Percentiles rank a stretch among this genome's conserved stretches.
Evolutionary conservation across 768 basidiomycete species (phyloP).

Genomic region (Mycena alexandri): DNA sequence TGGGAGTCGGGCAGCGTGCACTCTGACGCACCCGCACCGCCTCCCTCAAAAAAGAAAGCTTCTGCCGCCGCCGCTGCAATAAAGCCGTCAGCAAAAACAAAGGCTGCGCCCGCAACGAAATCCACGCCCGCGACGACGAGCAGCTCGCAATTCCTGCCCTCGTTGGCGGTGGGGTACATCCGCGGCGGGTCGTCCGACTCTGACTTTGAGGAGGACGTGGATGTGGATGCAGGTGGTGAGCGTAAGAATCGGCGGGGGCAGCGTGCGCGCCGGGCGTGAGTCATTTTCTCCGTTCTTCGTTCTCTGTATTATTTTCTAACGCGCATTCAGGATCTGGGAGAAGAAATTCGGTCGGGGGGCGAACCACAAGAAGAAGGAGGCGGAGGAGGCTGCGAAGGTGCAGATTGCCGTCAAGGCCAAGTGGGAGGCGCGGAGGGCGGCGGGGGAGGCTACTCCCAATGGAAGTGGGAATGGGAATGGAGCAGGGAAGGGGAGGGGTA

Average conservation of each 20-base stretch:
- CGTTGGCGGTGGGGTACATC: constrained; percentile 87
- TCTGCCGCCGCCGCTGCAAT: constrained; percentile 38
- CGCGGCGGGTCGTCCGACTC: constrained; percentile 84
- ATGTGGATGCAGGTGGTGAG: constrained; percentile 62
- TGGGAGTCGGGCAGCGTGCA: constrained; percentile 69
- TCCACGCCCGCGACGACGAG: constrained; percentile 38
- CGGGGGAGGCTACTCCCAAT: constrained; percentile 8
- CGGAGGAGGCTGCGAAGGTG: constrained; percentile 35
- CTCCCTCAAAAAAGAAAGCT: constrained; percentile 47
- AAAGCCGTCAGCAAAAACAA: constrained; percentile 27
- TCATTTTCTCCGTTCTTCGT: constrained; percentile 39
- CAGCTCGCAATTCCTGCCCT: constrained; percentile 84
- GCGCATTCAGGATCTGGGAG: constrained; percentile 91
- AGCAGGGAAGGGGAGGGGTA: constrained; percentile 28
- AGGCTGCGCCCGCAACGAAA: constrained; percentile 36
- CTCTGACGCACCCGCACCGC: constrained; percentile 44
- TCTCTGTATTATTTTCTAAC: neutral
- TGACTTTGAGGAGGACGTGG: constrained; percentile 79
- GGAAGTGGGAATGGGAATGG: constrained; percentile 31
- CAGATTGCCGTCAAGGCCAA: constrained; percentile 37
- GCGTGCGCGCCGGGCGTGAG: constrained; percentile 93
- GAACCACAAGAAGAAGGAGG: constrained; percentile 87
- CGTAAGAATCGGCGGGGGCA: constrained; percentile 92
- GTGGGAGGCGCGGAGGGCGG: constrained; percentile 26
- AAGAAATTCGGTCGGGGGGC: constrained; percentile 94